Evolutionary conservation across 2,329 filamentous ascomycete genomes (phyloP).

Genomic region (Xylaria sp.): DNA sequence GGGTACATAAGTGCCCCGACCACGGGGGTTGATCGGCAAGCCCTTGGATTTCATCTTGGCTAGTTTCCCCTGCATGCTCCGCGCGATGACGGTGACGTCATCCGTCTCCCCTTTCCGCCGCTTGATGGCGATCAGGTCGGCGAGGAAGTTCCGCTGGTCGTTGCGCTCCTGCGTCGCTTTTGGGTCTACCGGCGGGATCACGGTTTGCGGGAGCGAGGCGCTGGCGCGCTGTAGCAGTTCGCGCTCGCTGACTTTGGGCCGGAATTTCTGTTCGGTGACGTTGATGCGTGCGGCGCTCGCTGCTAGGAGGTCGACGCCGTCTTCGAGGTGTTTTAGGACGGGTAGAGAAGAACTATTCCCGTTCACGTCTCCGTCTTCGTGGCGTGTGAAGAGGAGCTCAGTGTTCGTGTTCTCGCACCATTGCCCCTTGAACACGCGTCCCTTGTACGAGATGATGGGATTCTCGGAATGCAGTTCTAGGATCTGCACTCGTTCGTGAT

Average conservation of each 20-base stretch:
- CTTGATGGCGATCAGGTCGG: slow-evolving; percentile 70
- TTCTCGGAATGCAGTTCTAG: slow-evolving; percentile 79
- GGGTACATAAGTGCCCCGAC: slow-evolving; percentile 22
- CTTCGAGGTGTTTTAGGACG: slow-evolving; percentile 55
- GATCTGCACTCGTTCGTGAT: slow-evolving; percentile 68
- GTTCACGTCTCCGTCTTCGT: no score
- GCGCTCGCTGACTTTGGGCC: slow-evolving; percentile 46
- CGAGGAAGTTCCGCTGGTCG: slow-evolving; percentile 58
- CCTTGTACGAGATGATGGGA: slow-evolving; percentile 80
- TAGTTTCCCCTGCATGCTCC: slow-evolving; percentile 27
- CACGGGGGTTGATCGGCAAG: background rate
- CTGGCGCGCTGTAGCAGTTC: slow-evolving; percentile 36
- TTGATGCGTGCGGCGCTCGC: slow-evolving; percentile 72
- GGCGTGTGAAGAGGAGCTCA: slow-evolving; percentile 73
- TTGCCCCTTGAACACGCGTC: slow-evolving; percentile 76
- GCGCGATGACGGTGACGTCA: slow-evolving; percentile 60
- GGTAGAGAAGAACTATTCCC: slow-evolving; percentile 48
- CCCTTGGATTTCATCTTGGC: background rate
- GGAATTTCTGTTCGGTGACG: slow-evolving; percentile 67
- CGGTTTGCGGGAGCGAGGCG: slow-evolving; percentile 46
- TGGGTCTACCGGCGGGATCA: slow-evolving; percentile 51
- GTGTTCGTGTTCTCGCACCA: slow-evolving; percentile 88
- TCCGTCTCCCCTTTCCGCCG: slow-evolving; percentile 68
- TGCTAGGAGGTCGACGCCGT: slow-evolving; percentile 73
- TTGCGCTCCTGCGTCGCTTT: slow-evolving; percentile 52